A percentile compares a stretch with the other conserved stretches of the same genome.
phyloP scores from a whole-genome alignment of 2,329 filamentous ascomycete genomes.

The Colletotrichum spinosum region DNA sequence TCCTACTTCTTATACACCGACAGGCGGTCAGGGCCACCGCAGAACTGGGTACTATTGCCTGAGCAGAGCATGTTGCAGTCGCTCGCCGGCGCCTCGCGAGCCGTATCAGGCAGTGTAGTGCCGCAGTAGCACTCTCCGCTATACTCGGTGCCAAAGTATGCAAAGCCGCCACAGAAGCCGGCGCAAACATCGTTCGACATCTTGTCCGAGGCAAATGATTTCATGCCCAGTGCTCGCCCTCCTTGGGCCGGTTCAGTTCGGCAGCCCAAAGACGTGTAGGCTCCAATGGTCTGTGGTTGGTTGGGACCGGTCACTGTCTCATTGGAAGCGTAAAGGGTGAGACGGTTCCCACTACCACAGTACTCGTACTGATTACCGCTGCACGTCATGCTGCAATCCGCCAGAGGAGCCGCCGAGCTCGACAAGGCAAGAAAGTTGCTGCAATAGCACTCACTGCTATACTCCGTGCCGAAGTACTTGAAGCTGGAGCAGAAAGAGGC shows the following conservation, averaged over 20 bases:
- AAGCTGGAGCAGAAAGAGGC: conserved; percentile 49
- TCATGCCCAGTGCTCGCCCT: conserved; percentile 47
- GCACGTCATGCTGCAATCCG: conserved; percentile 51
- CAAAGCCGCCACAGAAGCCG: conserved; percentile 45
- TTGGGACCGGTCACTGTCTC: conserved; percentile 42
- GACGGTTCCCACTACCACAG: conserved; percentile 48
- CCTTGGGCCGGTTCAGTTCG: conserved; percentile 48
- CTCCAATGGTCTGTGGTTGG: conserved; percentile 47
- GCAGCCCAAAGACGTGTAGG: conserved; percentile 50
- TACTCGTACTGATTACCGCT: conserved; percentile 47
- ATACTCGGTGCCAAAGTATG: conserved; percentile 52
- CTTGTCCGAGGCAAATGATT: conserved; percentile 40
- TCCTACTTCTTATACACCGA: conserved; percentile 46
- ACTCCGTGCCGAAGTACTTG: conserved; percentile 56
- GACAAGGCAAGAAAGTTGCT: conserved; percentile 45
- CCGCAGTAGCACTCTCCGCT: conserved; percentile 53
- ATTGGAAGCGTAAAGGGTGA: conserved; percentile 49
- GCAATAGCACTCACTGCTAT: conserved; percentile 54
- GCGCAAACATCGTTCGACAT: conserved; percentile 51
- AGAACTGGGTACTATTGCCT: conserved; percentile 51
- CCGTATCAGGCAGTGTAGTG: conserved; percentile 43
- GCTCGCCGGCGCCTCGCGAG: conserved; percentile 42
- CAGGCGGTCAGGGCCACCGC: conserved; percentile 54
- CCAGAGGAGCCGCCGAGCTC: conserved; percentile 43
- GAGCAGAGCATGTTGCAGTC: conserved; percentile 57